These are phyloP conservation scores for Barnettozyma pratensis DNA, from an alignment of 805 yeast genomes.

Conservation along the genomic window DNA sequence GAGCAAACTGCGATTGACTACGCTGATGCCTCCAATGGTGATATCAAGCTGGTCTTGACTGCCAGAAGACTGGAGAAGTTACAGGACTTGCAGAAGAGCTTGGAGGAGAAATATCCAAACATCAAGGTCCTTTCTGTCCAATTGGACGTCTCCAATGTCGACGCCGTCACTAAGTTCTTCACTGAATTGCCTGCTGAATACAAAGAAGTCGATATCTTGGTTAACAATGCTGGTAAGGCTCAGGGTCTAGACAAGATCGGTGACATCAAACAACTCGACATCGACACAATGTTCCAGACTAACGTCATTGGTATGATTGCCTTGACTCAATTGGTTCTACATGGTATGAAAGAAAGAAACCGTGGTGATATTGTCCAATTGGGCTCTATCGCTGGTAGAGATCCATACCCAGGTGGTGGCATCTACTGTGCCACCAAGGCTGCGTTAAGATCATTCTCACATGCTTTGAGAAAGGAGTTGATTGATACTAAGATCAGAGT, in stretches of 20 bases:
- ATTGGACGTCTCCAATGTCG: conserved; percentile 56
- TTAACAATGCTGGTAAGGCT: conserved; percentile 78
- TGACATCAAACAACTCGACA: conserved; percentile 55
- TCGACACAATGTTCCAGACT: conserved; percentile 75
- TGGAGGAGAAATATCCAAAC: conserved; percentile 41
- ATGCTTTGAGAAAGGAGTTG: conserved; percentile 68
- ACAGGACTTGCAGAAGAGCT: conserved; percentile 40
- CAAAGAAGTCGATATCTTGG: conserved; percentile 55
- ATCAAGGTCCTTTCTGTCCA: conserved; percentile 40
- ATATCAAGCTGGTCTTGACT: conserved; percentile 62
- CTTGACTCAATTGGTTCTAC: conserved; percentile 73
- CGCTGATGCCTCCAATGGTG: conserved; percentile 70
- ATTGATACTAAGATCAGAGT: conserved; percentile 63
- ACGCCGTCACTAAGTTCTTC: conserved; percentile 47
- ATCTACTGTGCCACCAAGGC: conserved; percentile 76
- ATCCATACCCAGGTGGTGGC: conserved; percentile 75
- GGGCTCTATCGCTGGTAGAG: conserved; percentile 81
- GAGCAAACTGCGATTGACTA: conserved; percentile 85
- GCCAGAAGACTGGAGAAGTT: conserved; percentile 74
- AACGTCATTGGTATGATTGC: conserved; percentile 84
- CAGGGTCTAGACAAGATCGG: conserved; percentile 79
- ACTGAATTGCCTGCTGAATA: conserved; percentile 50
- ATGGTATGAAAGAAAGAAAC: conserved; percentile 64
- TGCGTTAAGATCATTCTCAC: conserved; percentile 68
- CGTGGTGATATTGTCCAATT: conserved; percentile 68